These are phyloP conservation scores for Pyrus communis DNA, from an alignment of 306 rosid species.

Conservation along the genomic window DNA sequence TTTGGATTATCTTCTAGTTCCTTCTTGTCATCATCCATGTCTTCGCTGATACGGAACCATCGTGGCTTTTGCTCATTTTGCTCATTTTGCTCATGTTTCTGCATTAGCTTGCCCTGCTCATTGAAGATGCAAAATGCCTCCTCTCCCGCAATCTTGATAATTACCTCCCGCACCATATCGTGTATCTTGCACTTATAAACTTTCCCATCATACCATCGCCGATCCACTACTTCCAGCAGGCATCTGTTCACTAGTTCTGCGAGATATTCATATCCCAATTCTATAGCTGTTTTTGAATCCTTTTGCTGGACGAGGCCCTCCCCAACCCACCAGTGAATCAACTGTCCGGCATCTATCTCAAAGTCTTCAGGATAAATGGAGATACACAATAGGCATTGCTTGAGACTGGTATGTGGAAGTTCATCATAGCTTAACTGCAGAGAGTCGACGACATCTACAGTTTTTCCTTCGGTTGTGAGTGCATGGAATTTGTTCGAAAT, in stretches of 20 bases:
- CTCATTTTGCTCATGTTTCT: neutral
- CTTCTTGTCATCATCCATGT: neutral
- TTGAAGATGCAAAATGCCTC: constrained; percentile 11
- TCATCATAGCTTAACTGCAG: neutral
- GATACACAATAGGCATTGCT: constrained; percentile 9
- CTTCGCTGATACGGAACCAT: constrained; percentile 8
- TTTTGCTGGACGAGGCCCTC: constrained; percentile 2
- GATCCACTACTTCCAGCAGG: neutral
- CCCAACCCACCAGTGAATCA: constrained; percentile 18
- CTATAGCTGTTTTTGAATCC: neutral
- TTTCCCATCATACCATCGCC: constrained; percentile 8
- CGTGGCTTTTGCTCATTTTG: too few species aligned
- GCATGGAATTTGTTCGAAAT: neutral
- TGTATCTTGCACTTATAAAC: constrained; percentile 13
- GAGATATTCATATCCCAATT: constrained; percentile 5
- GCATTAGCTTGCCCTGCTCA: neutral
- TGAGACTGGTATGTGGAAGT: neutral
- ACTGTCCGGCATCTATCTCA: constrained; percentile 2
- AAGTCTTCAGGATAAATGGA: constrained; percentile 3
- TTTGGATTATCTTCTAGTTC: neutral
- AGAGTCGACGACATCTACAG: neutral
- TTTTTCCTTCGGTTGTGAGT: neutral
- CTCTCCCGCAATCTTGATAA: neutral
- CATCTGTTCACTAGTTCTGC: neutral
- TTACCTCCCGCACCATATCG: constrained; percentile 9